Percentiles rank a stretch among this genome's conserved stretches.
These are phyloP conservation scores for Talaromyces liani DNA, from an alignment of 495 filamentous ascomycete genomes.

Conservation along the genomic window DNA sequence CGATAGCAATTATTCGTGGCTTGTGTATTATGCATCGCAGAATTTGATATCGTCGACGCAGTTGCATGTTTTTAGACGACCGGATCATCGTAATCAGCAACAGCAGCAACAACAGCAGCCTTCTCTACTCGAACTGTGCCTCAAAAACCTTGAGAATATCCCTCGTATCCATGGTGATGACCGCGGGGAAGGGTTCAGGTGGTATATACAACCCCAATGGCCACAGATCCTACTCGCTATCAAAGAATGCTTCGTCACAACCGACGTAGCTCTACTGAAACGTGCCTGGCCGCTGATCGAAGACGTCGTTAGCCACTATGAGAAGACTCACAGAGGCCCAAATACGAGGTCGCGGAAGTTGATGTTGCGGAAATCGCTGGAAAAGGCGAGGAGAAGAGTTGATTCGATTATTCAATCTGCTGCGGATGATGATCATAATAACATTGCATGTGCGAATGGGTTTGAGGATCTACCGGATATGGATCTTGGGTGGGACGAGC, in stretches of 20 bases:
- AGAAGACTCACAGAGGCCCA: neutral
- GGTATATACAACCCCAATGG: constrained; percentile 7
- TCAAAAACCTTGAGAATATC: neutral
- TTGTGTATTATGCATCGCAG: neutral
- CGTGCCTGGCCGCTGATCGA: constrained; percentile 2
- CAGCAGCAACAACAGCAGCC: neutral
- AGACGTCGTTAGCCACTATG: neutral
- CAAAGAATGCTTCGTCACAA: neutral
- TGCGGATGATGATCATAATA: neutral
- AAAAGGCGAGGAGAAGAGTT: neutral
- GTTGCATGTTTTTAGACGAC: neutral
- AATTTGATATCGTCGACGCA: neutral
- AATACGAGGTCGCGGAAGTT: neutral
- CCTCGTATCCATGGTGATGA: constrained; percentile 4
- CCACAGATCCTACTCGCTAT: neutral
- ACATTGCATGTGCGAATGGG: neutral
- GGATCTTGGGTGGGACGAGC: neutral
- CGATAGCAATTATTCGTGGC: constrained; percentile 1
- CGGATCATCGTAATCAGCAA: neutral
- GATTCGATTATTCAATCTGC: constrained; percentile 2
- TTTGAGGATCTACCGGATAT: neutral
- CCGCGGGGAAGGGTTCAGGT: constrained; percentile 6
- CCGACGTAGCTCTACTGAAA: neutral
- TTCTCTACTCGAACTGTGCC: neutral
- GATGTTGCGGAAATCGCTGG: neutral